Conservation (phyloP, 768 basidiomycete species). For the Rhizopogon roseolus region DNA sequence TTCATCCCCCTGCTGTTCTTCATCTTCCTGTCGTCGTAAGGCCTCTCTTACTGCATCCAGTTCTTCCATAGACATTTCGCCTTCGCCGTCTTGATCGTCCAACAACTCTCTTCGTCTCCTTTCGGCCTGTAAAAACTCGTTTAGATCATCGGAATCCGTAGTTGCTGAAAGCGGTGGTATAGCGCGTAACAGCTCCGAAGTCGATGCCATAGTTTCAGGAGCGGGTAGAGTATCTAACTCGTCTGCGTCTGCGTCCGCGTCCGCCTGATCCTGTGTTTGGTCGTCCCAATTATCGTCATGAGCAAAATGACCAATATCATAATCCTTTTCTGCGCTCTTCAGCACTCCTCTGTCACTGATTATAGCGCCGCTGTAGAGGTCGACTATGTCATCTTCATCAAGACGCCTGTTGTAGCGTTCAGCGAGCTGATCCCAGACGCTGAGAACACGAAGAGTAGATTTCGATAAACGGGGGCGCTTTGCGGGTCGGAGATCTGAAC, state of each 20-base stretch:
- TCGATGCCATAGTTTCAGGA: constrained; percentile 23
- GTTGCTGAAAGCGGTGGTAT: constrained; percentile 43
- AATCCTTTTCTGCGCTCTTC: constrained; percentile 34
- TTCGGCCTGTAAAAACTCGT: constrained; percentile 66
- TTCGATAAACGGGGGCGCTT: constrained; percentile 48
- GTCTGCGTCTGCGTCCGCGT: constrained; percentile 44
- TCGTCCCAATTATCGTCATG: constrained; percentile 32
- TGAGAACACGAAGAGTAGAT: constrained; percentile 46
- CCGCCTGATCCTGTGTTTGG: constrained; percentile 33
- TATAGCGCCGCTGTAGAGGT: constrained; percentile 55
- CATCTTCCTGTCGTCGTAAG: constrained; percentile 6
- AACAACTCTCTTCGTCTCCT: constrained; percentile 39
- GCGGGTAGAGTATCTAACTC: constrained; percentile 52
- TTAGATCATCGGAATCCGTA: constrained; percentile 57
- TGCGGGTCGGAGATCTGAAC: constrained; percentile 31
- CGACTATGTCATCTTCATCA: constrained; percentile 79
- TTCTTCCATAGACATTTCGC: constrained; percentile 16
- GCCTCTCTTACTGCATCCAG: constrained; percentile 11
- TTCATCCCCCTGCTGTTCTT: constrained; percentile 9
- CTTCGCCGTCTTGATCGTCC: constrained; percentile 21
- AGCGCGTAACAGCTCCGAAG: constrained; percentile 27
- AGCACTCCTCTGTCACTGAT: constrained; percentile 70
- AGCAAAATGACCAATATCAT: constrained; percentile 50
- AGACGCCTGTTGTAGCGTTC: constrained; percentile 61
- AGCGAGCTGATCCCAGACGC: constrained; percentile 64